Evolutionary conservation across 164 flowering plant species (phyloP).

Genomic region (Paratinospora sagittata): DNA sequence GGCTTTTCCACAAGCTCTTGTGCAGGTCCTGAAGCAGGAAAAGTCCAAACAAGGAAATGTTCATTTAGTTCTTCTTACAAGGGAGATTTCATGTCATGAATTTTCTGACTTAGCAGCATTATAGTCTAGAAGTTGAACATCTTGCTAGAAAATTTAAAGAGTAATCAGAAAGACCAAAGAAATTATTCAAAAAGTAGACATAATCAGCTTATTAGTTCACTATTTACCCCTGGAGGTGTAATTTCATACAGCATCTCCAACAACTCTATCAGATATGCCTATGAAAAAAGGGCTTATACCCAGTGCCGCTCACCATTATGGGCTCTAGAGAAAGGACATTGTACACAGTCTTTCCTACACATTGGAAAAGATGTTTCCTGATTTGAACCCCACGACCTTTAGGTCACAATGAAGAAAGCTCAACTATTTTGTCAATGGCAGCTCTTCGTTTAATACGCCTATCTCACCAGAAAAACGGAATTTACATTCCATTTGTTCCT

Average conservation of each 20-base stretch:
- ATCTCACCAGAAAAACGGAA: not conserved
- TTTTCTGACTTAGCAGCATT: not conserved
- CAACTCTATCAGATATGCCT: not conserved
- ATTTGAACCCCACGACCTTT: too few species aligned
- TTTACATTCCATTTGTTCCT: not conserved
- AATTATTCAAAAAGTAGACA: too few species aligned
- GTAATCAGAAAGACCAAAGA: too few species aligned
- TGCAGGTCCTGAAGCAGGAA: constrained; percentile 69
- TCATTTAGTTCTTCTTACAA: not conserved
- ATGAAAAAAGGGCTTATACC: too few species aligned
- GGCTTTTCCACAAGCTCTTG: constrained; percentile 95
- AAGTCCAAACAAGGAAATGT: not conserved
- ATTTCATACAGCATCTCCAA: not conserved
- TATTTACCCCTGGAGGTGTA: not conserved
- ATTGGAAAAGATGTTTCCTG: too few species aligned
- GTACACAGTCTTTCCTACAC: too few species aligned
- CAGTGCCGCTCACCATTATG: too few species aligned
- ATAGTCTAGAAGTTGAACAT: not conserved
- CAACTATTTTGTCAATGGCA: too few species aligned
- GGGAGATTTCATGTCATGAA: too few species aligned
- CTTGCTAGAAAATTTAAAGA: not conserved
- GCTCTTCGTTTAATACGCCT: not conserved
- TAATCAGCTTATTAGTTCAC: not conserved
- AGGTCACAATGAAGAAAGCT: too few species aligned
- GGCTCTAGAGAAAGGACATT: too few species aligned